Conservation (phyloP, 768 basidiomycete species). For the Tulasnella sp. region DNA sequence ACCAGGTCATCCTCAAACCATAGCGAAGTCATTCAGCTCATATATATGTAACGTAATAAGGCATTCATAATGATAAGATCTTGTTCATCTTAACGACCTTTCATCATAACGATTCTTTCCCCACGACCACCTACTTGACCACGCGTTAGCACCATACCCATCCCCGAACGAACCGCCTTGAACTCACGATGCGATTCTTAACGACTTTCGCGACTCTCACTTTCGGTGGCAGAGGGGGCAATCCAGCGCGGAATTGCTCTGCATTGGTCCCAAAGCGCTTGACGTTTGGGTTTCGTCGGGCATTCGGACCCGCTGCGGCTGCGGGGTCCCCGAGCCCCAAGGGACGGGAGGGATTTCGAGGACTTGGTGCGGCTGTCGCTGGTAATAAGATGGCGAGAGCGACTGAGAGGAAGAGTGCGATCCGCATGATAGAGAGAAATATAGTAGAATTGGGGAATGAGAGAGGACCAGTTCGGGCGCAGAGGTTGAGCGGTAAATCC, state of each 20-base stretch:
- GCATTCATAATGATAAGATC: not conserved
- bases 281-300: not conserved
- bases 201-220: not conserved
- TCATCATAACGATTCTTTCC: not conserved
- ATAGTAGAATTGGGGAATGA: too few relatives aligned
- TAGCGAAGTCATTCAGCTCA: not conserved
- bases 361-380: not conserved
- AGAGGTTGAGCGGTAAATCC: too few relatives aligned
- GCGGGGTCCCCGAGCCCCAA: not conserved
- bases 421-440: too few relatives aligned
- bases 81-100: not conserved
- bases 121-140: not conserved
- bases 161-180: not conserved
- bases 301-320: not conserved
- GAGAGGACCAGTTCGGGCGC: too few relatives aligned
- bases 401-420: not conserved
- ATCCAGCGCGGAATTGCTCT: not conserved
- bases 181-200: not conserved
- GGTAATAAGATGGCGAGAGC: not conserved
- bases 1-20: not conserved
- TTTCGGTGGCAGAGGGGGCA: not conserved
- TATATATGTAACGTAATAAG: not conserved
- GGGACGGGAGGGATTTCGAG: not conserved
- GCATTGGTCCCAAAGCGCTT: not conserved
- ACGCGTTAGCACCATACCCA: not conserved